These are phyloP conservation scores for Clavaria fumosa DNA, from an alignment of 768 basidiomycete species.

Conservation along the genomic window DNA sequence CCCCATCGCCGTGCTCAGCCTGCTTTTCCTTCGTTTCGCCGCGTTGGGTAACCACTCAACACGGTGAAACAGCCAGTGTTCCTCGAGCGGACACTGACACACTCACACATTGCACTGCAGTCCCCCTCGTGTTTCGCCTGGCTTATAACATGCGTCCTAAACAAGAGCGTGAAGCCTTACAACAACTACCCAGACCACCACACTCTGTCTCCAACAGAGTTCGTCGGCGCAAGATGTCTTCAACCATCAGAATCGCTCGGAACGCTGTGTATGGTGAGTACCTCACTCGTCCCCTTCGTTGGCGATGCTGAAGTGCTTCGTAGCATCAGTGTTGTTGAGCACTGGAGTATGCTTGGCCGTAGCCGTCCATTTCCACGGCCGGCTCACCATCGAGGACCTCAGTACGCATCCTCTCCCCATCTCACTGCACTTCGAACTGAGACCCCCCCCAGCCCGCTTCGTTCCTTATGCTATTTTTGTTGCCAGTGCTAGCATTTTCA, in stretches of 20 bases:
- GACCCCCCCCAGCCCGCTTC: conserved; percentile 55
- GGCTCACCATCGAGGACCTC: conserved; percentile 63
- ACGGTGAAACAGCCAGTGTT: too few relatives aligned
- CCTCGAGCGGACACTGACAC: too few relatives aligned
- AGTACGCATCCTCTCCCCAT: conserved; percentile 27
- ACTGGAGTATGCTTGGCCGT: conserved; percentile 68
- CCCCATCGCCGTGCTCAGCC: too few relatives aligned
- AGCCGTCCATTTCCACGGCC: conserved; percentile 60
- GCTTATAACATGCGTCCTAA: too few relatives aligned
- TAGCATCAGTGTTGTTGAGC: conserved; percentile 57
- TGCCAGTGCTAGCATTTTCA: conserved; percentile 50
- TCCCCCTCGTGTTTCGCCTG: too few relatives aligned
- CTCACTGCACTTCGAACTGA: too few relatives aligned
- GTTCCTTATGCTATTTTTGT: conserved; percentile 79
- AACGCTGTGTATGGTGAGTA: conserved; percentile 49
- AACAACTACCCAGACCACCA: conserved; percentile 2
- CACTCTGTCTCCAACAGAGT: conserved; percentile 16
- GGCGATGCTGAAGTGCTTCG: too few relatives aligned
- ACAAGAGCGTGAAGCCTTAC: too few relatives aligned
- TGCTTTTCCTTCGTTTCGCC: too few relatives aligned
- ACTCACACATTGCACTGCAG: too few relatives aligned
- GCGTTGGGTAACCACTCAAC: too few relatives aligned
- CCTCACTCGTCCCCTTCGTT: conserved; percentile 6
- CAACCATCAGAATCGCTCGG: conserved; percentile 56
- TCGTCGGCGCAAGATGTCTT: conserved; percentile 58